phyloP scores from a whole-genome alignment of 371 early-diverging fungal genomes.

The Mortierella sp. region DNA sequence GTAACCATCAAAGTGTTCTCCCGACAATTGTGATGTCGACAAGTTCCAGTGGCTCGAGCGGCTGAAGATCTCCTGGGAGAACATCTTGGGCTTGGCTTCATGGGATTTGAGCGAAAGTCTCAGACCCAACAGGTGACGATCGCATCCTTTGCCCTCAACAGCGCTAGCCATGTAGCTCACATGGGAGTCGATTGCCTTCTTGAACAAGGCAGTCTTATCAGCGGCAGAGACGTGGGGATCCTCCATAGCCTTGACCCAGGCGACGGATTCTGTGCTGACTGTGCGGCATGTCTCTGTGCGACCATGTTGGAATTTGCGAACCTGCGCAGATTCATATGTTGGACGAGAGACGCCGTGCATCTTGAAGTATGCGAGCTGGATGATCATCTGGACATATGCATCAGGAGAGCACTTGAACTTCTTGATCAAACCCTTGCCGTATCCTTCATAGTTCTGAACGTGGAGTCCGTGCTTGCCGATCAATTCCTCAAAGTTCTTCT shows the following conservation, averaged over 20 bases:
- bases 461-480: conserved; percentile 82
- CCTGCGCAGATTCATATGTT: conserved; percentile 95
- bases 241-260: conserved; percentile 90
- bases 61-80: conserved; percentile 84
- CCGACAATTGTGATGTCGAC: conserved; percentile 92
- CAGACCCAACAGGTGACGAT: conserved; percentile 90
- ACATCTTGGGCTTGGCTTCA: conserved; percentile 85
- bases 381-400: conserved; percentile 94
- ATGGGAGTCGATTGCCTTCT: conserved; percentile 81
- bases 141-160: conserved; percentile 88
- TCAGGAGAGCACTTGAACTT: conserved; percentile 89
- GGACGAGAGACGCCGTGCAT: conserved; percentile 81
- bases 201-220: conserved; percentile 75
- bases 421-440: conserved; percentile 94
- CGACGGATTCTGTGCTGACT: conserved; percentile 81
- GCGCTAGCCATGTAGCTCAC: conserved; percentile 83
- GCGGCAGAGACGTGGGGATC: conserved; percentile 62
- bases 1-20: conserved; percentile 91
- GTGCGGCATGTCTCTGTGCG: conserved; percentile 96
- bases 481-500: conserved; percentile 73
- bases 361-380: conserved; percentile 95
- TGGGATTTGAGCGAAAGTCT: conserved; percentile 69
- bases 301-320: conserved; percentile 90
- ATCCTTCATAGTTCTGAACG: conserved; percentile 83
- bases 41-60: conserved; percentile 92